Base-by-base conservation (phyloP, 768 basidiomycete species). In the Auricularia auricula-judae region DNA sequence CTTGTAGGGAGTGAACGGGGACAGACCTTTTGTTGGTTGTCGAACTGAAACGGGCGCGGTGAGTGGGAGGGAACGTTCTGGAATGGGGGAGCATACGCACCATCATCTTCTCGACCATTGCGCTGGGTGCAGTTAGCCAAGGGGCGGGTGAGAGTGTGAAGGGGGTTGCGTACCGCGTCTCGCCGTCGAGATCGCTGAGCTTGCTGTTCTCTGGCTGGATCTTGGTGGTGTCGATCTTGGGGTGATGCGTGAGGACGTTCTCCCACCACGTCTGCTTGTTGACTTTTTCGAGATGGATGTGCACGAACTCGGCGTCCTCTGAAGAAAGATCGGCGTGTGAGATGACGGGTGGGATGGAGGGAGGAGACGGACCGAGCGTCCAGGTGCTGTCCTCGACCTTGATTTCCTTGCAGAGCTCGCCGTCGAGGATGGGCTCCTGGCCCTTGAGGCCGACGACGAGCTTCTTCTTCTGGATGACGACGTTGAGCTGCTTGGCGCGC, bases 41-140 rank as follows among this genome's bases (percentile, higher is more conserved):
- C 77, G 64, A 72, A 78, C 76, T 77, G 67, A 3, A 53, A 29
- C 23, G 43, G 16, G 23, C 59, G 8, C 21, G 56, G 1, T 61
- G 60, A 47, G 29, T 44, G 39, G 16, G 33, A 36, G 5, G 16
- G 29, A 59, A 33, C 61, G 36, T 33, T 42, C 65, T 43, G 36
- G 58, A 5, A 65, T 67, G 64, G 60, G 56, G n/a, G 62, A 21
- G 47, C 62, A 16, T 33, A 75, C 88, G 69, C 77, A 96, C 96
- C 96, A 99, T 98, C 97, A 99, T 99, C 80, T 99, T 99, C 76
- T 99, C 97, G 3, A 99, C 97, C 91, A 99, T 90, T 2, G 91
- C 93, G 68, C 97, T 91, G 70, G 2, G 18, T n/a, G 7, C 39
- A 42, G 18, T 36, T 0, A 51, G 60, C 44, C 29, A 14, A 29